These are phyloP conservation scores for Rhytidiadelphus loreus DNA, from an alignment of 225 moss, liverwort and hornwort species.

Conservation along the genomic window DNA sequence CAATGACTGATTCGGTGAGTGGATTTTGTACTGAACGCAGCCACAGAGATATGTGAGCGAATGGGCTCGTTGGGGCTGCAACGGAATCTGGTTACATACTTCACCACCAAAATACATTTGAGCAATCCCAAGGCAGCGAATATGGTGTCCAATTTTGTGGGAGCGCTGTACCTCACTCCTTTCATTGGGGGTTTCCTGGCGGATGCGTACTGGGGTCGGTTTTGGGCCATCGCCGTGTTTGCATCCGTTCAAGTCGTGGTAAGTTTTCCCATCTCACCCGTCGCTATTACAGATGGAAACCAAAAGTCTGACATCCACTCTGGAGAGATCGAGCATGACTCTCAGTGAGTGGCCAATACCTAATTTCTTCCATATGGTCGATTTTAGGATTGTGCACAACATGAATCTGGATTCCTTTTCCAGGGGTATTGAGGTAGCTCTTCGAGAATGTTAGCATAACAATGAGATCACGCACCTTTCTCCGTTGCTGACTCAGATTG, in stretches of 20 bases:
- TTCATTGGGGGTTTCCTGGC: slow-evolving; percentile 93
- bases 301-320: not conserved
- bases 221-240: slow-evolving; percentile 77
- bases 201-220: slow-evolving; percentile 82
- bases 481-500: not conserved
- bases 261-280: not conserved
- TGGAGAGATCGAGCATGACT: not conserved
- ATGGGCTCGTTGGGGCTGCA: slow-evolving; percentile 87
- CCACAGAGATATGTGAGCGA: slow-evolving; percentile 87
- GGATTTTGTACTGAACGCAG: slow-evolving; percentile 18
- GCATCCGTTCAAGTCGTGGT: slow-evolving; percentile 70
- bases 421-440: not conserved
- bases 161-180: slow-evolving; percentile 91
- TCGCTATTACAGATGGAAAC: not conserved
- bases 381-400: not conserved
- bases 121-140: slow-evolving; percentile 84
- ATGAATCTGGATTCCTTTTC: not conserved
- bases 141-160: slow-evolving; percentile 93
- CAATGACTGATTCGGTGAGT: not conserved
- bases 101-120: slow-evolving; percentile 68
- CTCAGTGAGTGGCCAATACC: not conserved
- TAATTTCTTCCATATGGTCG: not conserved
- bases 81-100: slow-evolving; percentile 76
- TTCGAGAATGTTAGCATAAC: not conserved
- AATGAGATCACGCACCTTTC: not conserved